These are phyloP conservation scores for Candida suzukii DNA, from an alignment of 805 yeast genomes.

Conservation along the genomic window DNA sequence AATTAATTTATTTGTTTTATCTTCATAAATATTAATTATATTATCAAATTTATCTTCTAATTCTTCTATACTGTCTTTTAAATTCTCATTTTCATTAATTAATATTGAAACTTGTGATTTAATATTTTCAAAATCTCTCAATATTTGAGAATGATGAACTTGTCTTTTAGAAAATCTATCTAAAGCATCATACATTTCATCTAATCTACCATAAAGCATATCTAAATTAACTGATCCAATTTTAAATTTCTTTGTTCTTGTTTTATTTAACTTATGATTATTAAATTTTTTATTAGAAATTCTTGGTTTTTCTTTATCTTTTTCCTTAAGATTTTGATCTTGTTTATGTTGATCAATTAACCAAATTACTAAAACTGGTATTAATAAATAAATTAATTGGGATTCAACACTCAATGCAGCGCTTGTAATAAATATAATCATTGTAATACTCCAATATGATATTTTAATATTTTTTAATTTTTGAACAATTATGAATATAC, in stretches of 20 bases:
- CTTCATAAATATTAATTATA: not conserved
- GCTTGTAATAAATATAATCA: not conserved
- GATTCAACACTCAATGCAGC: slow-evolving; percentile 1
- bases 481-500: too few relatives aligned
- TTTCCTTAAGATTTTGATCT: not conserved
- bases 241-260: not conserved
- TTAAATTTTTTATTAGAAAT: not conserved
- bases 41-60: not conserved
- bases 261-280: not conserved
- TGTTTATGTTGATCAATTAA: not conserved
- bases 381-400: not conserved
- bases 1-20: not conserved
- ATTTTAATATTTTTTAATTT: not conserved
- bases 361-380: not conserved
- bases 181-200: not conserved
- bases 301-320: not conserved
- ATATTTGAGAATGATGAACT: not conserved
- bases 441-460: slow-evolving; percentile 1
- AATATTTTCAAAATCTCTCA: not conserved
- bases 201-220: not conserved
- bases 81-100: not conserved
- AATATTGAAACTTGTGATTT: not conserved
- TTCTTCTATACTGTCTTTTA: not conserved
- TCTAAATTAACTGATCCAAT: not conserved
- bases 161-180: not conserved